These are phyloP conservation scores for Neofusicoccum cordaticola DNA, from an alignment of 2,329 filamentous ascomycete species.

Conservation along the genomic window DNA sequence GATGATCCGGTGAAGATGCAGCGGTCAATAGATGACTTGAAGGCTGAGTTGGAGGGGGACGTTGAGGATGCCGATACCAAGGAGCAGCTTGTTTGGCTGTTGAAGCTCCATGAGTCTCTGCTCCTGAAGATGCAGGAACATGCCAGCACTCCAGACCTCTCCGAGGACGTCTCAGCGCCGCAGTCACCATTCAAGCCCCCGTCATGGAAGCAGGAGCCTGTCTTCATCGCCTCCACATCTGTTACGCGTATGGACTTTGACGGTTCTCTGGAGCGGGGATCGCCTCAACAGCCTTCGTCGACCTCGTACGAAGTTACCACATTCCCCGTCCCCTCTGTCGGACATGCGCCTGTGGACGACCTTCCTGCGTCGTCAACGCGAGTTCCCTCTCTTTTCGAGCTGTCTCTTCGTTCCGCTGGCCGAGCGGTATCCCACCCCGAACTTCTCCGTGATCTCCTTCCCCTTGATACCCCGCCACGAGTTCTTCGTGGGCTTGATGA, in stretches of 20 bases:
- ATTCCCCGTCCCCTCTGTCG: constrained; percentile 9
- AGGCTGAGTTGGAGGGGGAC: neutral
- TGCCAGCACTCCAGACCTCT: neutral
- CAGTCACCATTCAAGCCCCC: neutral
- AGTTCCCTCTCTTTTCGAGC: constrained; percentile 36
- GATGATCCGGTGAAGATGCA: constrained; percentile 32
- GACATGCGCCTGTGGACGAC: constrained; percentile 5
- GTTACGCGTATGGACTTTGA: constrained; percentile 27
- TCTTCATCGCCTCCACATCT: constrained; percentile 17
- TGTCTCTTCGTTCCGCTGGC: constrained; percentile 26
- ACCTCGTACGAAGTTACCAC: neutral
- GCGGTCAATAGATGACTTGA: neutral
- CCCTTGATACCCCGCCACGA: neutral
- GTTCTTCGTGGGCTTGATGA: constrained; percentile 6
- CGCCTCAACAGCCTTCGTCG: neutral
- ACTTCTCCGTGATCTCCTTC: neutral
- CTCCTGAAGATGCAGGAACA: constrained; percentile 1
- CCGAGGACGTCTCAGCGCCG: neutral
- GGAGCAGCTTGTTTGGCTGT: constrained; percentile 1
- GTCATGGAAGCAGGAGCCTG: constrained; percentile 20
- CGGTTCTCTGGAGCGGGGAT: constrained; percentile 21
- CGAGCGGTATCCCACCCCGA: neutral
- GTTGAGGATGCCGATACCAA: neutral
- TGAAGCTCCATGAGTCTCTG: constrained; percentile 1
- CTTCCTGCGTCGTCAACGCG: neutral